A percentile compares a stretch with the other conserved stretches of the same genome.
These are phyloP conservation scores for Oryza glumipatula DNA, from an alignment of 176 grass and related monocot genomes.

Conservation along the genomic window DNA sequence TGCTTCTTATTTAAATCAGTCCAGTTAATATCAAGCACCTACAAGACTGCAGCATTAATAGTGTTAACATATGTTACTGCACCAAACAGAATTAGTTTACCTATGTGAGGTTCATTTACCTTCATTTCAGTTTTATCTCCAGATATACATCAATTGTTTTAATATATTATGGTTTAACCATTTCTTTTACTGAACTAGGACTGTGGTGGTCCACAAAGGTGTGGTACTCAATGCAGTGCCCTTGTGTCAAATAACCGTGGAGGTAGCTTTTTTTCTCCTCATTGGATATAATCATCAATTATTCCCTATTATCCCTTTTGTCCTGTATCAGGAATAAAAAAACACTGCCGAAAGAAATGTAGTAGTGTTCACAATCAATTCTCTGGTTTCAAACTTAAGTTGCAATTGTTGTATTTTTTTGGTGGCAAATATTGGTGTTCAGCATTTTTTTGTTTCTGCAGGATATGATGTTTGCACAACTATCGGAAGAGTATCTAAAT, in stretches of 20 bases:
- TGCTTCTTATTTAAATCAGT: constrained; percentile 9
- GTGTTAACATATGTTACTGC: neutral
- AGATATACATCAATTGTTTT: neutral
- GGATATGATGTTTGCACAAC: constrained; percentile 92
- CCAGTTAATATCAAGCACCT: neutral
- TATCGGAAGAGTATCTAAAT: constrained; percentile 56
- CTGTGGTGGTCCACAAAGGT: constrained; percentile 78
- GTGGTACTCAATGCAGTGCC: constrained; percentile 79
- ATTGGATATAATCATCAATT: constrained; percentile 22
- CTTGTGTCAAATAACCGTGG: constrained; percentile 72
- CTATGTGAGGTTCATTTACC: neutral
- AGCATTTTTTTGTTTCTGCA: constrained; percentile 45
- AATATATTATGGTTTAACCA: constrained; percentile 11
- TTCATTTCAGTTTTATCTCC: neutral
- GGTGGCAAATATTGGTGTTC: constrained; percentile 2
- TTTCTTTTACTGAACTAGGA: constrained; percentile 53
- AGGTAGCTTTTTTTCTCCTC: constrained; percentile 50
- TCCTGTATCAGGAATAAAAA: neutral
- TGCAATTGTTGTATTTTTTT: constrained; percentile 9
- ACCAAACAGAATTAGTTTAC: neutral
- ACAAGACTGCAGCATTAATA: neutral
- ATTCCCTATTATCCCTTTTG: neutral
- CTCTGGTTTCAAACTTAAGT: constrained; percentile 12
- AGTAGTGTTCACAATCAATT: neutral
- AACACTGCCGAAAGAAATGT: neutral